Evolutionary conservation across 2,329 filamentous ascomycete genomes (phyloP), one percentile per base, ranked within the genome.

Genomic region (Aspergillus hiratsukae): DNA sequence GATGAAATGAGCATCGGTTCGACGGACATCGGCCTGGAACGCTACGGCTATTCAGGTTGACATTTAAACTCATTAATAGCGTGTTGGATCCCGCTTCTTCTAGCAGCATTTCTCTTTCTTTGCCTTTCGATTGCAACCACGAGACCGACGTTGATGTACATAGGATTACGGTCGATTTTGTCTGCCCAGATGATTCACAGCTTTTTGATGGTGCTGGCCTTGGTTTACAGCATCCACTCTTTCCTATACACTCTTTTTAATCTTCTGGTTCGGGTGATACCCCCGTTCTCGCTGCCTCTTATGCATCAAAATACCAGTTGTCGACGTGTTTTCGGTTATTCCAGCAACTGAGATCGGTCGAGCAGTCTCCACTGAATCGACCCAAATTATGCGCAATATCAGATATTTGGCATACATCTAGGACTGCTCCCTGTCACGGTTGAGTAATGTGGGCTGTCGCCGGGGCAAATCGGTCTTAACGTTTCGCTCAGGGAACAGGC

Each of bases 1-100:
- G 57, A 69, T 58, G 67, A 64, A 62, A 69, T 53, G 66, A 67
- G 59, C 64, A 66, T 65, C 57, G 59, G 60, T 64, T 61, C 59
- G 51, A 60, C 48, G 59, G 51, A 56, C 45, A 49, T 60, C 52
- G 58, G 53, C 56, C 56, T 58, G 51, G 46, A 55, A 50, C 54
- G 52, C 56, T 52, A 52, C 31, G 60, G 55, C 51, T 48, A 37
- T 53, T 49, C 46, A 58, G 52, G 54, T 57, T 58, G 58, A 54
- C 61, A 55, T 48, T 60, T 48, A 55, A 57, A 59, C 56, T 52
- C 50, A 61, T 64, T 61, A 64, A 63, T 61, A 59, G 59, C 58
- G 64, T 60, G 63, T 57, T 64, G 59, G 59, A 64, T 57, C 57
- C 57, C 57, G 59, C 58, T 61, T 14, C 43, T 14, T 46, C 23